Percentiles rank a stretch among this genome's conserved stretches.
phyloP scores from a whole-genome alignment of 345 rosid genomes.

The Eucalyptus leucophloia region DNA sequence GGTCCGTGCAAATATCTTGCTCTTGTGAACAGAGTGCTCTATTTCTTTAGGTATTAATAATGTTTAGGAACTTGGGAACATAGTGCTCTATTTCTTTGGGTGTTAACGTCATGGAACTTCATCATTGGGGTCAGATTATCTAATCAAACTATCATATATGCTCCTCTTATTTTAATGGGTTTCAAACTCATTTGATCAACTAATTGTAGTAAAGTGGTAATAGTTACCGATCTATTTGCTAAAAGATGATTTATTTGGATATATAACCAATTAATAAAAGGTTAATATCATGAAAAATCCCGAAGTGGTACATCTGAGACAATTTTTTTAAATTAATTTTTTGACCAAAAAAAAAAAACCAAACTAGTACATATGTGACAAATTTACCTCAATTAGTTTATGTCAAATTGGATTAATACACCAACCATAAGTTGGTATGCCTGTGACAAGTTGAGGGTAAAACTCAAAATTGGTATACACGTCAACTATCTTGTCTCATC shows the following conservation, averaged over 20 bases:
- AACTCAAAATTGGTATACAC: too few relatives aligned
- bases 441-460: too few relatives aligned
- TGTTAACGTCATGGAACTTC: background rate
- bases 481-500: too few relatives aligned
- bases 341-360: too few relatives aligned
- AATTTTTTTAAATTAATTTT: too few relatives aligned
- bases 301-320: too few relatives aligned
- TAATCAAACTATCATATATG: background rate
- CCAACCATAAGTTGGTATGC: too few relatives aligned
- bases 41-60: too few relatives aligned
- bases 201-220: background rate
- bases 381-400: rapidly evolving
- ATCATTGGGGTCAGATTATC: background rate
- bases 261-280: background rate
- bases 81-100: background rate
- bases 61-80: background rate
- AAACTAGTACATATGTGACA: too few relatives aligned
- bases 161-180: background rate
- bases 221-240: background rate
- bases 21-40: background rate
- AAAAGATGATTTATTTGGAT: background rate
- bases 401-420: too few relatives aligned
- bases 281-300: too few relatives aligned
- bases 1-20: background rate
- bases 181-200: background rate